Conservation (phyloP, 305 asterid genomes). For the Stenogyne calaminthoides region DNA sequence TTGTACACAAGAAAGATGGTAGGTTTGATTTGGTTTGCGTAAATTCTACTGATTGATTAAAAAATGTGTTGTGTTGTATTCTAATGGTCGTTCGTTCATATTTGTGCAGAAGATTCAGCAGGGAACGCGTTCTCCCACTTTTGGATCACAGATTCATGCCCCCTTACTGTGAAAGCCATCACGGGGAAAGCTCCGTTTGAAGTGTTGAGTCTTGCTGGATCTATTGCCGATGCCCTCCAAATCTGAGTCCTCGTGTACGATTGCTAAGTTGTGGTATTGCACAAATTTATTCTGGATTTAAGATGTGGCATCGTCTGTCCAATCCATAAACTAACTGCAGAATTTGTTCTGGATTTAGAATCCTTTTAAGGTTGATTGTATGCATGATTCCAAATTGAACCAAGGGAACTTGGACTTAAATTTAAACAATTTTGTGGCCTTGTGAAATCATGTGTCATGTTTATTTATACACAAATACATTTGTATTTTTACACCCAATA, state of each 20-base stretch:
- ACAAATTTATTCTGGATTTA: neutral
- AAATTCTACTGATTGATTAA: neutral
- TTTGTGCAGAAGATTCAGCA: constrained; percentile 31
- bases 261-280: neutral
- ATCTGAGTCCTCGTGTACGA: constrained; percentile 35
- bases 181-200: constrained; percentile 75
- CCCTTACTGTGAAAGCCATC: constrained; percentile 74
- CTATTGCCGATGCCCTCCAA: constrained; percentile 92
- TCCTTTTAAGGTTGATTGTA: neutral
- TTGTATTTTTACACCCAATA: too few relatives aligned
- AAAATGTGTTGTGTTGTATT: neutral
- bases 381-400: neutral
- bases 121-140: constrained; percentile 76
- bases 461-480: neutral
- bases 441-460: neutral
- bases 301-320: neutral
- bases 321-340: neutral
- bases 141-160: constrained; percentile 96
- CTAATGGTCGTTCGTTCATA: constrained; percentile 13
- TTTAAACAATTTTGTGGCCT: neutral
- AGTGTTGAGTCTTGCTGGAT: constrained; percentile 86
- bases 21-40: constrained; percentile 6
- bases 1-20: constrained; percentile 78
- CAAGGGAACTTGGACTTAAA: neutral
- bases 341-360: neutral